Percentiles rank a stretch among this genome's conserved stretches.
Conservation (phyloP, 1,284 basidiomycete species). For the Pseudomicrostroma phylloplanum region DNA sequence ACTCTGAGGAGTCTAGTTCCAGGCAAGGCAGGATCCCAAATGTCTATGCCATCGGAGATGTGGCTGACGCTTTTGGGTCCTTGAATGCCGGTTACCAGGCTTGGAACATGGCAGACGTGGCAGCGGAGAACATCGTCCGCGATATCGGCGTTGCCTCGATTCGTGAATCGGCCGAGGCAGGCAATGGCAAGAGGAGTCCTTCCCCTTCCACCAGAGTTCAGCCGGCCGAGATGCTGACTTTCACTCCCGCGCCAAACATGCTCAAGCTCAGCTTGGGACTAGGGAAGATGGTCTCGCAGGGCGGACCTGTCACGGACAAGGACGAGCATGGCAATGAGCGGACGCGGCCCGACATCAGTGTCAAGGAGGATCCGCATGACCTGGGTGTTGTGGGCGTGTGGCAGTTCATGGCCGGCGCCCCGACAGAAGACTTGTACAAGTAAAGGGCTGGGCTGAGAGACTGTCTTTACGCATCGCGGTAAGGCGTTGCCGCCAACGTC, state of each 20-base stretch:
- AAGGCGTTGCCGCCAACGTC: no score
- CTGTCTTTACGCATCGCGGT: no score
- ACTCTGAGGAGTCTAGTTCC: neutral
- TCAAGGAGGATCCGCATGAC: conserved; percentile 41
- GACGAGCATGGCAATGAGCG: conserved; percentile 19
- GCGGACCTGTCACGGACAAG: conserved; percentile 19
- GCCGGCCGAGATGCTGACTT: conserved; percentile 20
- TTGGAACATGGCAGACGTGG: conserved; percentile 49
- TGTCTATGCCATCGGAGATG: conserved; percentile 48
- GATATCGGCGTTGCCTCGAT: conserved; percentile 22
- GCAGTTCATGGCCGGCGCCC: conserved; percentile 41
- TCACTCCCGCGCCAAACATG: conserved; percentile 39
- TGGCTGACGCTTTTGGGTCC: conserved; percentile 48
- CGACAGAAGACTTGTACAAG: conserved; percentile 36
- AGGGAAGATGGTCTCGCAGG: conserved; percentile 44
- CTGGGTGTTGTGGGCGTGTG: conserved; percentile 44
- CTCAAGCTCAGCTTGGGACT: conserved; percentile 43
- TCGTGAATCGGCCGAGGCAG: neutral
- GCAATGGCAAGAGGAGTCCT: neutral
- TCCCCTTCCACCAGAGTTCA: neutral
- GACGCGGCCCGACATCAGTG: conserved; percentile 26
- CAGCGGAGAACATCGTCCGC: conserved; percentile 43
- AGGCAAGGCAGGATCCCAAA: conserved; percentile 23
- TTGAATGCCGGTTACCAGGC: conserved; percentile 50
- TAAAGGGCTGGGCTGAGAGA: conserved; percentile 9